phyloP scores from a whole-genome alignment of 768 basidiomycete genomes.

The Tulasnella sp. region DNA sequence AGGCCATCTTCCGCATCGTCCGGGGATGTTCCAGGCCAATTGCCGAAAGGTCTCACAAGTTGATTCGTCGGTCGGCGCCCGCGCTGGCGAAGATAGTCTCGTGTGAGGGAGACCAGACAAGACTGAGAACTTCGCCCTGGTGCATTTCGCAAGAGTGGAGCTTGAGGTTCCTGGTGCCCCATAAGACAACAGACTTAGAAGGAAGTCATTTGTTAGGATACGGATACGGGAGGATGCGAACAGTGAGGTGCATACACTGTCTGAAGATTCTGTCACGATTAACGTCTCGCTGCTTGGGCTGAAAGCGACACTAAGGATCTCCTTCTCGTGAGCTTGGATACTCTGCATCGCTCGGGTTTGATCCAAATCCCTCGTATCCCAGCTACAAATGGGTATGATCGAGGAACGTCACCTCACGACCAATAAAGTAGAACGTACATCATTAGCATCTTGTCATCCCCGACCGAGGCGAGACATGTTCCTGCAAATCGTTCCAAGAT shows the following conservation, averaged over 20 bases:
- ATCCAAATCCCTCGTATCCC: slow-evolving; percentile 69
- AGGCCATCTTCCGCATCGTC: slow-evolving; percentile 99
- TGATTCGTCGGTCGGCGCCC: slow-evolving; percentile 85
- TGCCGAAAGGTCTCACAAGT: slow-evolving; percentile 86
- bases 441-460: slow-evolving; percentile 91
- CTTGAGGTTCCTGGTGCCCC: slow-evolving; percentile 58
- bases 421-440: slow-evolving; percentile 48
- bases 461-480: slow-evolving; percentile 85
- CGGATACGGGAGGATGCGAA: too few species aligned
- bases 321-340: slow-evolving; percentile 80
- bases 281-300: slow-evolving; percentile 74
- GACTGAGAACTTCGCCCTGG: slow-evolving; percentile 86
- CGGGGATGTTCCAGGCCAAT: slow-evolving; percentile 95
- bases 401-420: background rate
- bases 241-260: slow-evolving; percentile 87
- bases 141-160: slow-evolving; percentile 90
- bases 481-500: slow-evolving; percentile 82
- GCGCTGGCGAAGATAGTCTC: slow-evolving; percentile 90
- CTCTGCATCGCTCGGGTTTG: slow-evolving; percentile 58
- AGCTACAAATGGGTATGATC: slow-evolving; percentile 30
- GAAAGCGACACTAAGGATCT: slow-evolving; percentile 86
- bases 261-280: slow-evolving; percentile 84
- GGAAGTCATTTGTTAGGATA: background rate
- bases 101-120: slow-evolving; percentile 93
- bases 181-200: slow-evolving; percentile 71